A percentile compares a stretch with the other conserved stretches of the same genome.
These are phyloP conservation scores for Apiospora phragmitis DNA, from an alignment of 2,329 filamentous ascomycete species.

Conservation along the genomic window DNA sequence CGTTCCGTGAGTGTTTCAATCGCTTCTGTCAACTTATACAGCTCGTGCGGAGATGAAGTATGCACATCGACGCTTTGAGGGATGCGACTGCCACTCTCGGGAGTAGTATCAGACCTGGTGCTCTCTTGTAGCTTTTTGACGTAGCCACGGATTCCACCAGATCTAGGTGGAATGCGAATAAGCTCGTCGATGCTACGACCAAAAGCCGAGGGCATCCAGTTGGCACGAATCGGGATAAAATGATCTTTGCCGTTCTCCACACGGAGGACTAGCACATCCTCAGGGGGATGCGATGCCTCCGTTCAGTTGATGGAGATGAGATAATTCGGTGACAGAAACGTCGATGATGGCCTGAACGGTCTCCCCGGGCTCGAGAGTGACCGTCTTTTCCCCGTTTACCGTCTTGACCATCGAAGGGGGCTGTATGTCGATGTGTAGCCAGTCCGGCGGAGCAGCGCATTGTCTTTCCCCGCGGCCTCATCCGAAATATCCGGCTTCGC, in stretches of 20 bases:
- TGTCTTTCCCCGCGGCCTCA: slow-evolving; percentile 27
- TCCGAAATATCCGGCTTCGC: slow-evolving; percentile 61
- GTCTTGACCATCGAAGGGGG: slow-evolving; percentile 25
- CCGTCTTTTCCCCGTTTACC: slow-evolving; percentile 41
- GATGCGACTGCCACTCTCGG: slow-evolving; percentile 39
- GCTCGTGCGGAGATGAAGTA: slow-evolving; percentile 82
- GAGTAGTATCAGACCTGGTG: slow-evolving; percentile 15
- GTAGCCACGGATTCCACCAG: slow-evolving; percentile 69
- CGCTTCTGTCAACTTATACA: slow-evolving; percentile 85
- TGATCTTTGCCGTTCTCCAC: slow-evolving; percentile 85
- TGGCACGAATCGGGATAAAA: slow-evolving; percentile 78
- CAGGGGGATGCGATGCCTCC: slow-evolving; percentile 63
- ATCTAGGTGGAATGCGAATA: slow-evolving; percentile 71
- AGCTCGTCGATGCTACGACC: slow-evolving; percentile 87
- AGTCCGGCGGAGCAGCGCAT: slow-evolving; percentile 19
- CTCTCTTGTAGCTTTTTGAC: slow-evolving; percentile 29
- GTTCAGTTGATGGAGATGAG: slow-evolving; percentile 71
- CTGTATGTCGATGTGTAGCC: slow-evolving; percentile 29
- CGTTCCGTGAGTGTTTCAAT: slow-evolving; percentile 61
- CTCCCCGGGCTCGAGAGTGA: slow-evolving; percentile 82
- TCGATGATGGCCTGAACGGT: slow-evolving; percentile 71
- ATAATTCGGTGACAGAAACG: slow-evolving; percentile 63
- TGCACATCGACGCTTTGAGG: slow-evolving; percentile 60
- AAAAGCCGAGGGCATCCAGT: slow-evolving; percentile 81
- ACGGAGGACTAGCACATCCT: slow-evolving; percentile 85